Evolutionary conservation across 768 basidiomycete species (phyloP).

Genomic region (Pholiota conissans): DNA sequence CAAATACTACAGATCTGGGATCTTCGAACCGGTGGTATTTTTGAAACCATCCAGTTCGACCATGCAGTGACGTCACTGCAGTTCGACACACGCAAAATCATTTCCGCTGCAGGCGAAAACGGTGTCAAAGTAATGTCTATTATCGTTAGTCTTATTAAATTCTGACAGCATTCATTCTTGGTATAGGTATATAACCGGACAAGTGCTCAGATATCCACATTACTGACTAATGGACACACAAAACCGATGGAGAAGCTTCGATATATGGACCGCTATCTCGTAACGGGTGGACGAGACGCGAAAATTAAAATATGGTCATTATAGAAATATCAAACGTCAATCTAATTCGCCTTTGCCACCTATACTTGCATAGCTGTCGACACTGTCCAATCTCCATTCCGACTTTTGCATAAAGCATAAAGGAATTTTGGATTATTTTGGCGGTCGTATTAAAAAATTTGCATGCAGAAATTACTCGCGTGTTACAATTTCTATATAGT

Average conservation of each 20-base stretch:
- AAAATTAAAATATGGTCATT: conserved; percentile 92
- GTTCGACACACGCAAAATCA: conserved; percentile 92
- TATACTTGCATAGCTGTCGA: not conserved
- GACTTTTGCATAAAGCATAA: too few relatives aligned
- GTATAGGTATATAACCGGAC: conserved; percentile 91
- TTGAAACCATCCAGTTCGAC: conserved; percentile 90
- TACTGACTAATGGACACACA: conserved; percentile 91
- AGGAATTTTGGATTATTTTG: too few relatives aligned
- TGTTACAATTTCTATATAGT: too few relatives aligned
- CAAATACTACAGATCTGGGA: conserved; percentile 81
- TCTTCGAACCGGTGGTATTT: conserved; percentile 82
- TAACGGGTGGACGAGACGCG: conserved; percentile 87
- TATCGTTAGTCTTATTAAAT: conserved; percentile 1
- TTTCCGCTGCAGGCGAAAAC: conserved; percentile 92
- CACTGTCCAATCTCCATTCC: too few relatives aligned
- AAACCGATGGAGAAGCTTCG: conserved; percentile 84
- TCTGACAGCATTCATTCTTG: not conserved
- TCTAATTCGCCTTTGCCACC: not conserved
- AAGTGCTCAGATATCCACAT: conserved; percentile 80
- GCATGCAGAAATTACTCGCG: too few relatives aligned
- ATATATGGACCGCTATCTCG: conserved; percentile 95
- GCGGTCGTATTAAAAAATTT: too few relatives aligned
- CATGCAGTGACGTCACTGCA: conserved; percentile 89
- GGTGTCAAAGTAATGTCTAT: conserved; percentile 69
- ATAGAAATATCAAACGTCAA: conserved; percentile 33